phyloP scores from a whole-genome alignment of 2,329 filamentous ascomycete genomes.

The Trichoderma arundinaceum region DNA sequence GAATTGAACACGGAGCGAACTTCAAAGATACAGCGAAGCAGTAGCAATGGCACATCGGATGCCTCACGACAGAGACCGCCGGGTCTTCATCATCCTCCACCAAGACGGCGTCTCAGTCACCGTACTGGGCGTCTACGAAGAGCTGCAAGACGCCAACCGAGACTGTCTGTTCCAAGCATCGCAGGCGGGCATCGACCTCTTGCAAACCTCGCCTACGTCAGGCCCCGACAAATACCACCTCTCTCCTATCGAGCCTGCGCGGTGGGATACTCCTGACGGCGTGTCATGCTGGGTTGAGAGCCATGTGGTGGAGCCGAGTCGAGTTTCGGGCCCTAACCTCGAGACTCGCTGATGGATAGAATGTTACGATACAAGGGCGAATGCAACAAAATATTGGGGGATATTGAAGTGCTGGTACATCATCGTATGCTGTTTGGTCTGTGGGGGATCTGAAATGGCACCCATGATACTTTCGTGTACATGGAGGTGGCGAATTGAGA shows the following conservation, averaged over 20 bases:
- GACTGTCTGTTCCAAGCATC: constrained; percentile 41
- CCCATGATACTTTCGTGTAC: too few species aligned
- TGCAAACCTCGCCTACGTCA: constrained; percentile 31
- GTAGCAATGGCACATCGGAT: constrained; percentile 11
- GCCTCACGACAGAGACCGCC: constrained; percentile 30
- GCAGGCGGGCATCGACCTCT: constrained; percentile 39
- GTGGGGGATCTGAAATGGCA: too few species aligned
- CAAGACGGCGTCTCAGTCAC: constrained; percentile 39
- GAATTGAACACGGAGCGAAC: background rate
- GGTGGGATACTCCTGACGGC: constrained; percentile 47
- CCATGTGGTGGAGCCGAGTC: constrained; percentile 40
- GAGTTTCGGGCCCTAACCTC: constrained; percentile 18
- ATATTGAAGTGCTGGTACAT: too few species aligned
- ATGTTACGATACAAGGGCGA: too few species aligned
- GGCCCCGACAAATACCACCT: constrained; percentile 33
- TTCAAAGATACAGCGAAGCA: background rate
- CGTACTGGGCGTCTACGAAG: constrained; percentile 43
- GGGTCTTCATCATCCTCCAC: constrained; percentile 45
- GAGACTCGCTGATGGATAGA: background rate
- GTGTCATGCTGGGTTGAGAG: constrained; percentile 47
- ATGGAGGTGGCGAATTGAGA: too few species aligned
- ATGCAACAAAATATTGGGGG: too few species aligned
- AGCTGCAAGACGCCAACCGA: constrained; percentile 46
- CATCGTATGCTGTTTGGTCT: too few species aligned
- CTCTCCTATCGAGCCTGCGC: constrained; percentile 39